A percentile compares a stretch with the other conserved stretches of the same genome.
These are phyloP conservation scores for Helicostylum pulchrum DNA, from an alignment of 192 early-diverging fungal species.

Conservation along the genomic window DNA sequence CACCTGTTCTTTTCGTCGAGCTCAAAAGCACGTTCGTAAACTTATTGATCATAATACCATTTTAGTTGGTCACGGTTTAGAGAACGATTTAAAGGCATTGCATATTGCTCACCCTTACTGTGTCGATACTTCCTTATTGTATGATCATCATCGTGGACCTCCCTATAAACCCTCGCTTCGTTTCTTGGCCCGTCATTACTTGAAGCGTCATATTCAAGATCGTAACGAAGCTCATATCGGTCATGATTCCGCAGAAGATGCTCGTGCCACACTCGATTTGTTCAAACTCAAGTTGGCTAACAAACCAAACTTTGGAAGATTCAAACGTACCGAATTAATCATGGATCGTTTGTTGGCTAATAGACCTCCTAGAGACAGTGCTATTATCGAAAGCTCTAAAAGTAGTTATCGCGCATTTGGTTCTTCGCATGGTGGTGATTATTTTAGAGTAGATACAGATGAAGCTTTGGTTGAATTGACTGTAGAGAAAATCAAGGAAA, in stretches of 20 bases:
- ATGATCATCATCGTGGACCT: slow-evolving; percentile 49
- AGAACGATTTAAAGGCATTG: slow-evolving; percentile 68
- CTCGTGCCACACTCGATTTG: slow-evolving; percentile 60
- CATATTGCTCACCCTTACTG: slow-evolving; percentile 54
- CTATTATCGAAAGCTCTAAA: slow-evolving; percentile 27
- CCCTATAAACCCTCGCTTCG: slow-evolving; percentile 53
- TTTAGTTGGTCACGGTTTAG: slow-evolving; percentile 56
- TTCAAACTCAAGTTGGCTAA: slow-evolving; percentile 52
- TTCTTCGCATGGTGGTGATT: slow-evolving; percentile 24
- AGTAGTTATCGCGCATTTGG: slow-evolving; percentile 18
- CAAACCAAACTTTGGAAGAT: slow-evolving; percentile 39
- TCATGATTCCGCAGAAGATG: slow-evolving; percentile 73
- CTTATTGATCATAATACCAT: slow-evolving; percentile 46
- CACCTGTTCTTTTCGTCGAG: slow-evolving; percentile 40
- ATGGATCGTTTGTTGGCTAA: slow-evolving; percentile 34
- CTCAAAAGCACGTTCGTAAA: slow-evolving; percentile 43
- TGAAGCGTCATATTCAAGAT: slow-evolving; percentile 58
- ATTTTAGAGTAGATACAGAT: slow-evolving; percentile 22
- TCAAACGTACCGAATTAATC: slow-evolving; percentile 36
- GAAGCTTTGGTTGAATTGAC: slow-evolving; percentile 31
- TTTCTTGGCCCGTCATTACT: slow-evolving; percentile 45
- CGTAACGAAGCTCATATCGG: slow-evolving; percentile 37
- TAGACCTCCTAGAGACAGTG: slow-evolving; percentile 21
- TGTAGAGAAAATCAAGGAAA: slow-evolving; percentile 23
- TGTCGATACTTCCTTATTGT: slow-evolving; percentile 64